A percentile compares a stretch with the other conserved stretches of the same genome.
These are phyloP conservation scores for Hericium coralloides DNA, from an alignment of 768 basidiomycete species.

Conservation along the genomic window DNA sequence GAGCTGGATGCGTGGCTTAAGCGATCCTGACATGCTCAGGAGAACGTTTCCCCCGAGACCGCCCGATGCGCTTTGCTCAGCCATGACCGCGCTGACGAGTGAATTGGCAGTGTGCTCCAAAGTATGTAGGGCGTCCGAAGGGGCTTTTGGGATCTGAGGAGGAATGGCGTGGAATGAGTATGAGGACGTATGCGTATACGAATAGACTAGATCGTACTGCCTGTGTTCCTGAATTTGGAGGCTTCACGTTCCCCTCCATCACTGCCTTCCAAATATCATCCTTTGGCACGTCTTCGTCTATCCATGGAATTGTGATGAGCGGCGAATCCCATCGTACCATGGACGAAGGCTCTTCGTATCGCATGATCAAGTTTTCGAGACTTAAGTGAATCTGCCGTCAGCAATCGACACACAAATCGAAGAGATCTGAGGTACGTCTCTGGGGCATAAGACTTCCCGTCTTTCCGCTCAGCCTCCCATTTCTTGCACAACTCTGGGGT, in stretches of 20 bases:
- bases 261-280: constrained; percentile 75
- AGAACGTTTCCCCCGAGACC: constrained; percentile 36
- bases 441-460: constrained; percentile 43
- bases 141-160: constrained; percentile 66
- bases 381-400: constrained; percentile 35
- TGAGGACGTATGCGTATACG: background rate
- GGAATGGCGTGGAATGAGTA: background rate
- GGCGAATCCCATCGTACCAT: constrained; percentile 99
- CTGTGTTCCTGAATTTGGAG: constrained; percentile 79
- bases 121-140: constrained; percentile 77
- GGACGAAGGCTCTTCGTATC: constrained; percentile 94
- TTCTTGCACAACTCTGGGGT: constrained; percentile 65
- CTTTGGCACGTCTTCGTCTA: constrained; percentile 55
- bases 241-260: constrained; percentile 71
- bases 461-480: constrained; percentile 56
- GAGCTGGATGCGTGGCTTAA: constrained; percentile 43
- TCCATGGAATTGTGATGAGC: constrained; percentile 76
- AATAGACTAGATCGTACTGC: constrained; percentile 38
- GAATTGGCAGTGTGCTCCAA: constrained; percentile 72
- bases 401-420: background rate
- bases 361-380: constrained; percentile 75
- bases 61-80: constrained; percentile 47
- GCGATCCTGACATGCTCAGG: constrained; percentile 32
- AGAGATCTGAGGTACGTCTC: constrained; percentile 50
- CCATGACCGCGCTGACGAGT: constrained; percentile 65